Conservation (phyloP, 257 asterid species). For the Solanum bulbocastanum region DNA sequence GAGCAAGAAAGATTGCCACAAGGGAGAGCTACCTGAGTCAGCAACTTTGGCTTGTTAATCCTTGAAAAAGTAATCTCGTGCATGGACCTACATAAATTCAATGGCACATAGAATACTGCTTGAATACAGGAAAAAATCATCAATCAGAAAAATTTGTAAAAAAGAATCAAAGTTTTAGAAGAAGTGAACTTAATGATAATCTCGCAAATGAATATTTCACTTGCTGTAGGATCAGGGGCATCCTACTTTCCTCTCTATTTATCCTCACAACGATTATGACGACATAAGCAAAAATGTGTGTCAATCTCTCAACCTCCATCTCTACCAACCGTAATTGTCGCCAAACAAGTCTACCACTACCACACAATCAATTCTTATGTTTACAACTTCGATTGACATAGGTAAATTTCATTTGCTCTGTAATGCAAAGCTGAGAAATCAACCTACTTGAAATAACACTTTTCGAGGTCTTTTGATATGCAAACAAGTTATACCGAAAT, state of each 20-base stretch:
- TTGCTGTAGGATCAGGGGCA: not conserved
- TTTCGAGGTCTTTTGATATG: not conserved
- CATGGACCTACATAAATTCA: conserved; percentile 31
- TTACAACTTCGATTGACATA: not conserved
- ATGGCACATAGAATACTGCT: not conserved
- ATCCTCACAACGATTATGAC: not conserved
- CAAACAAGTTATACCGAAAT: not conserved
- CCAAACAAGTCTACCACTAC: not conserved
- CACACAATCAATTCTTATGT: not conserved
- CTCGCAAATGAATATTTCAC: not conserved
- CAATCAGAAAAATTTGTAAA: not conserved
- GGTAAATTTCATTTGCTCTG: not conserved
- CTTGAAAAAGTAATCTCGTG: conserved; percentile 44
- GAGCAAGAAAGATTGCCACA: not conserved
- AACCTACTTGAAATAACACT: not conserved
- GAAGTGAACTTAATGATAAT: not conserved
- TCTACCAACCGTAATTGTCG: not conserved
- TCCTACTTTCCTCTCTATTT: not conserved
- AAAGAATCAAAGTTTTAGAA: not conserved
- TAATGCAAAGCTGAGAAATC: not conserved
- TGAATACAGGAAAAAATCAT: not conserved
- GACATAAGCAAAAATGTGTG: not conserved
- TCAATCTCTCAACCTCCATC: not conserved
- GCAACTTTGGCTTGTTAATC: conserved; percentile 36
- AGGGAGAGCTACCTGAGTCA: conserved; percentile 26